Percentiles rank a stretch among this genome's conserved stretches.
Evolutionary conservation across 148 eudicot genomes (phyloP).

Genomic region (Suaeda aralocaspica): DNA sequence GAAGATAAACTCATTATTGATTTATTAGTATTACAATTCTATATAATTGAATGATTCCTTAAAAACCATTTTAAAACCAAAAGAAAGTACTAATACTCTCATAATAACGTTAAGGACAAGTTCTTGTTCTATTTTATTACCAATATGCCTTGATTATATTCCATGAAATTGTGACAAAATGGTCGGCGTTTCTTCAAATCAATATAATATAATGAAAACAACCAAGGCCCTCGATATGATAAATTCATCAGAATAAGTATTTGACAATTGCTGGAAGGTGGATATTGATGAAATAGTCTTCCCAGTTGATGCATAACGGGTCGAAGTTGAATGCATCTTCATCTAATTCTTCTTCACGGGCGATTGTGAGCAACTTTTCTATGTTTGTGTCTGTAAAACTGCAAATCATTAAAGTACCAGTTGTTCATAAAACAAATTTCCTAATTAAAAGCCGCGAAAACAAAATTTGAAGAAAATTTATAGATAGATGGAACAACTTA

Average conservation of each 20-base stretch:
- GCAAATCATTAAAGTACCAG: not conserved
- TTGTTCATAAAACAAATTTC: not conserved
- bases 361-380: slow-evolving; percentile 12
- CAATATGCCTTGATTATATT: too few relatives aligned
- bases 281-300: slow-evolving; percentile 26
- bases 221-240: not conserved
- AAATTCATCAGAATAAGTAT: slow-evolving; percentile 9
- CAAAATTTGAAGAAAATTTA: too few relatives aligned
- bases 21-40: too few relatives aligned
- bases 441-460: not conserved
- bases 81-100: too few relatives aligned
- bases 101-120: too few relatives aligned
- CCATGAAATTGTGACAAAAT: too few relatives aligned
- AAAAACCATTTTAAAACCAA: too few relatives aligned
- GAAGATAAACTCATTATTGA: too few relatives aligned
- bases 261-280: slow-evolving; percentile 27
- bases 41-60: too few relatives aligned
- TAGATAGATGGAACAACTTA: not conserved
- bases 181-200: too few relatives aligned
- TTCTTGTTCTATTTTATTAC: too few relatives aligned
- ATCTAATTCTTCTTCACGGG: slow-evolving; percentile 13
- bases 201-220: not conserved
- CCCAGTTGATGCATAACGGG: slow-evolving; percentile 25
- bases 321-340: slow-evolving; percentile 23
- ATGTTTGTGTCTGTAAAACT: slow-evolving; percentile 21